phyloP scores from a whole-genome alignment of 2,329 filamentous ascomycete genomes.

The Acephala macrosclerotiorum region DNA sequence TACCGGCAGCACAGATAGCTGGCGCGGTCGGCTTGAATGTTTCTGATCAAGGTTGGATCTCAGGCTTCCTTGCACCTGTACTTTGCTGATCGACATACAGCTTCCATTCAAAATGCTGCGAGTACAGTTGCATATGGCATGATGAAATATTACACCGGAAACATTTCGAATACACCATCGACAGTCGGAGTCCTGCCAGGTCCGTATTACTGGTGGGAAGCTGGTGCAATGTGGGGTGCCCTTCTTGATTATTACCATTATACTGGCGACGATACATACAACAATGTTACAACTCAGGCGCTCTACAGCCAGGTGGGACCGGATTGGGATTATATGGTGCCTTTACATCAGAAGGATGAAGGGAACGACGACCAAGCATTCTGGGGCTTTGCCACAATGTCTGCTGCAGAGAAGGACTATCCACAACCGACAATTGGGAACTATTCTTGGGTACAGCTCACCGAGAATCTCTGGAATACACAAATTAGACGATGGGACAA shows the following conservation, averaged over 20 bases:
- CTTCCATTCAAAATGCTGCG: slow-evolving; percentile 67
- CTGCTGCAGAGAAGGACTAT: slow-evolving; percentile 73
- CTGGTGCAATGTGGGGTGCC: slow-evolving; percentile 67
- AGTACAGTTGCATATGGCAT: slow-evolving; percentile 66
- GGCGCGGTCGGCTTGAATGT: slow-evolving; percentile 31
- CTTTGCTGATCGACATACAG: slow-evolving; percentile 46
- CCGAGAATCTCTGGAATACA: slow-evolving; percentile 75
- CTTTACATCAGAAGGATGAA: slow-evolving; percentile 62
- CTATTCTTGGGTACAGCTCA: slow-evolving; percentile 72
- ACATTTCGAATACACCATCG: slow-evolving; percentile 60
- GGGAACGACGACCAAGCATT: slow-evolving; percentile 81
- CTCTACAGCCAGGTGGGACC: slow-evolving; percentile 67
- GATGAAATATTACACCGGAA: slow-evolving; percentile 71
- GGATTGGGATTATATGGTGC: slow-evolving; percentile 65
- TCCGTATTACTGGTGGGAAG: slow-evolving; percentile 70
- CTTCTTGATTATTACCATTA: slow-evolving; percentile 75
- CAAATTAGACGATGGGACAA: slow-evolving; percentile 77
- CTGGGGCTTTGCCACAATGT: slow-evolving; percentile 73
- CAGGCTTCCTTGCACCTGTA: neutral
- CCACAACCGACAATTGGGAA: slow-evolving; percentile 63
- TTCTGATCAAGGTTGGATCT: slow-evolving; percentile 25
- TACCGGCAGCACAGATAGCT: slow-evolving; percentile 21
- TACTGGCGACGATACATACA: slow-evolving; percentile 68
- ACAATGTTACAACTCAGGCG: slow-evolving; percentile 64
- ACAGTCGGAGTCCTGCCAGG: slow-evolving; percentile 68